Evolutionary conservation across 805 yeast genomes (phyloP).

Genomic region (Sporopachydermia lactativora): DNA sequence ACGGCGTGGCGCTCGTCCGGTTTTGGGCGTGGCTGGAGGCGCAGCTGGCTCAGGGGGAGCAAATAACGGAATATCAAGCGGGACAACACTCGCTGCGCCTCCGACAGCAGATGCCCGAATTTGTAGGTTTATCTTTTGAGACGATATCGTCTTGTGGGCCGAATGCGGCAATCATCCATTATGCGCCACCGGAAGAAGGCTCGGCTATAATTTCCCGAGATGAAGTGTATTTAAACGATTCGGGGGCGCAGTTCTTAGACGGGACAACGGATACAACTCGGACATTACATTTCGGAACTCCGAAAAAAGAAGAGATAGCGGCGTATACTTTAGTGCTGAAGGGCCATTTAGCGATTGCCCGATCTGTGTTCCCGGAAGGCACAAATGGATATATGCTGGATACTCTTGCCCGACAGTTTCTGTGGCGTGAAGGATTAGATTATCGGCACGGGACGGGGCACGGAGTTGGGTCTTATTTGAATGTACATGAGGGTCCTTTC

Average conservation of each 20-base stretch:
- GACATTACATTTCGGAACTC: constrained; percentile 39
- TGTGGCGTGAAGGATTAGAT: constrained; percentile 44
- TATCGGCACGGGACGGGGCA: constrained; percentile 55
- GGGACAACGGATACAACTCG: constrained; percentile 57
- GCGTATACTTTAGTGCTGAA: constrained; percentile 45
- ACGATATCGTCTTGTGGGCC: constrained; percentile 68
- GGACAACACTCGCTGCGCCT: constrained; percentile 43
- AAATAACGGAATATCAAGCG: constrained; percentile 52
- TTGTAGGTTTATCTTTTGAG: constrained; percentile 58
- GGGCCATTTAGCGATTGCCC: constrained; percentile 38
- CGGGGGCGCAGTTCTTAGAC: constrained; percentile 47
- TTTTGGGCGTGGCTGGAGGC: constrained; percentile 48
- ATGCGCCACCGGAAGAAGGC: constrained; percentile 48
- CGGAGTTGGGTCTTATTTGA: constrained; percentile 47
- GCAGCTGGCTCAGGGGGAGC: constrained; percentile 22
- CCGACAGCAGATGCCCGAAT: constrained; percentile 38
- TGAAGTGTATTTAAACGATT: constrained; percentile 39
- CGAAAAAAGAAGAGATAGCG: constrained; percentile 29
- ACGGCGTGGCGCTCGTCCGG: constrained; percentile 39
- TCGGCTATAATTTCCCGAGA: constrained; percentile 37
- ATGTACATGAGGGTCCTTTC: constrained; percentile 51
- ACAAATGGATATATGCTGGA: constrained; percentile 42
- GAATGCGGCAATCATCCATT: constrained; percentile 65
- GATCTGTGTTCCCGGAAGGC: constrained; percentile 37
- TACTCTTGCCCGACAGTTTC: constrained; percentile 40